Evolutionary conservation across 2,329 filamentous ascomycete species (phyloP).

Genomic region (Pyrenochaeta sp.): DNA sequence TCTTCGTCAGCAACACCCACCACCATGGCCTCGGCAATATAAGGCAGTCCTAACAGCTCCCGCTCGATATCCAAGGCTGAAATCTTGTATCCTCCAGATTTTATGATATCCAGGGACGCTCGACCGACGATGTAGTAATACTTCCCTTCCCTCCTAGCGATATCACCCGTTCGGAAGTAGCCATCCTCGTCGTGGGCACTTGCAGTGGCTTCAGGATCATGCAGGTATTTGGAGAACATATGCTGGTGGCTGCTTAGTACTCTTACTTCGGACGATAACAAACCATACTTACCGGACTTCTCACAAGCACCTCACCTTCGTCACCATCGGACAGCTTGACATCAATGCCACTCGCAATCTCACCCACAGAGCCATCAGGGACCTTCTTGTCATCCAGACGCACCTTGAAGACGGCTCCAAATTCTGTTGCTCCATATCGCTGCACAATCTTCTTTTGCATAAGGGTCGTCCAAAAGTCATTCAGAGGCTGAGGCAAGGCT

Average conservation of each 20-base stretch:
- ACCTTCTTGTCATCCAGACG: constrained; percentile 41
- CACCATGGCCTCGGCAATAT: constrained; percentile 62
- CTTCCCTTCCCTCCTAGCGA: constrained; percentile 50
- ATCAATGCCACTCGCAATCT: constrained; percentile 50
- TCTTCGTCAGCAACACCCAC: constrained; percentile 63
- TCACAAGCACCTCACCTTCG: constrained; percentile 59
- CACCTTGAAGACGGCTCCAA: constrained; percentile 55
- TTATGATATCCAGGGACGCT: constrained; percentile 63
- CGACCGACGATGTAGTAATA: constrained; percentile 64
- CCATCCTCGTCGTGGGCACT: constrained; percentile 58
- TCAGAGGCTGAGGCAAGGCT: constrained; percentile 59
- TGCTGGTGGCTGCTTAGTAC: constrained; percentile 28
- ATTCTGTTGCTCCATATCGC: constrained; percentile 56
- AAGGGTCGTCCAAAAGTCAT: constrained; percentile 60
- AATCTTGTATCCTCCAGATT: constrained; percentile 65
- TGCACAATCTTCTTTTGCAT: constrained; percentile 55
- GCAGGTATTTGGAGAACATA: constrained; percentile 53
- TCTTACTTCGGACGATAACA: not conserved
- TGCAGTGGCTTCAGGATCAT: constrained; percentile 55
- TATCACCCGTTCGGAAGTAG: constrained; percentile 61
- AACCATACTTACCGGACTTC: constrained; percentile 38
- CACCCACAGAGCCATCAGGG: constrained; percentile 47
- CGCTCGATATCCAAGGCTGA: constrained; percentile 64
- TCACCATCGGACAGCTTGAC: constrained; percentile 54
- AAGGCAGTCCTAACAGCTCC: constrained; percentile 59